These are phyloP conservation scores for Leccinum imitatum DNA, from an alignment of 768 basidiomycete genomes.

Conservation along the genomic window DNA sequence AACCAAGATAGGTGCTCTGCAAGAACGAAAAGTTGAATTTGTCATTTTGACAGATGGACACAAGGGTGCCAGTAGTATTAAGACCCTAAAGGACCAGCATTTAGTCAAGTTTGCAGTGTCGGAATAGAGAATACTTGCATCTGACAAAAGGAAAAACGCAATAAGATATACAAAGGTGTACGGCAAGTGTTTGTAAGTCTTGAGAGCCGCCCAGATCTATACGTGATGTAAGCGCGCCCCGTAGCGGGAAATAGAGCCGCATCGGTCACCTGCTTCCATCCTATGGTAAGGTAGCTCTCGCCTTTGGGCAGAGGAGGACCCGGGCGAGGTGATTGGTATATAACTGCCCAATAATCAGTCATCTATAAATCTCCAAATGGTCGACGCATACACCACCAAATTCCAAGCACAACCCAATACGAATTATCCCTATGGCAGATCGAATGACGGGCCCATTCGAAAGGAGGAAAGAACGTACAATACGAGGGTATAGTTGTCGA, in stretches of 20 bases:
- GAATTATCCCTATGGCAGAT: slow-evolving; percentile 51
- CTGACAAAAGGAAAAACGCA: slow-evolving; percentile 75
- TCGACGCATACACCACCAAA: slow-evolving; percentile 79
- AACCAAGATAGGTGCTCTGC: slow-evolving; percentile 75
- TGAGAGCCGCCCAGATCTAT: slow-evolving; percentile 74
- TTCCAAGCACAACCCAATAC: slow-evolving; percentile 77
- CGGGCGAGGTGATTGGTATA: slow-evolving; percentile 82
- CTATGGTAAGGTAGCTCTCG: slow-evolving; percentile 75
- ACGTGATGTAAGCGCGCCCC: slow-evolving; percentile 2
- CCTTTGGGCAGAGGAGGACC: slow-evolving; percentile 78
- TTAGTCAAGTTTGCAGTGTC: background rate
- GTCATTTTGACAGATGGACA: slow-evolving; percentile 77
- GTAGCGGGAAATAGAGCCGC: background rate
- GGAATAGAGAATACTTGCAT: slow-evolving; percentile 43
- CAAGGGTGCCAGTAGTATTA: slow-evolving; percentile 75
- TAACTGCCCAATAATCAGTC: slow-evolving; percentile 38
- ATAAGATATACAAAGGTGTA: slow-evolving; percentile 82
- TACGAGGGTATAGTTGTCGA: slow-evolving; percentile 73
- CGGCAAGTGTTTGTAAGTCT: slow-evolving; percentile 75
- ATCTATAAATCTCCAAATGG: background rate
- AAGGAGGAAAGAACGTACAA: slow-evolving; percentile 45
- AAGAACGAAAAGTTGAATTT: slow-evolving; percentile 81
- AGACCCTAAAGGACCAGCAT: slow-evolving; percentile 50
- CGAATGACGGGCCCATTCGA: background rate
- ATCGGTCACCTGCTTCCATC: slow-evolving; percentile 72